Percentiles rank a stretch among this genome's conserved stretches.
Conservation (phyloP, 306 rosid species). For the Cicer pinnatifidum region DNA sequence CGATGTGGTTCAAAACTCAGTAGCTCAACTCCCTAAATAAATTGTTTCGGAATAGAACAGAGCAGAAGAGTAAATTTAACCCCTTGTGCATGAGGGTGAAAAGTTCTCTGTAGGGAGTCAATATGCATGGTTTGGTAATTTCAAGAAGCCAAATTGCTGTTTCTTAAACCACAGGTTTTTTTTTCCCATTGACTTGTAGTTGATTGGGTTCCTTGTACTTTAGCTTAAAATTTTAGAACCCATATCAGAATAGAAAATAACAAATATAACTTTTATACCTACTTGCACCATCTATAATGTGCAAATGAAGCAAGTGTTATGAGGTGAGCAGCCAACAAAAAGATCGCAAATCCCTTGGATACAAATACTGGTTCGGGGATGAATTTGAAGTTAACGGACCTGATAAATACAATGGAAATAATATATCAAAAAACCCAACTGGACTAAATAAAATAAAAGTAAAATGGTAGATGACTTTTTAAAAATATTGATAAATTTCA, state of each 20-base stretch:
- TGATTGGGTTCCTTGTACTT: slow-evolving; percentile 31
- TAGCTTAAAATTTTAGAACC: slow-evolving; percentile 9
- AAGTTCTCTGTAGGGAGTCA: not conserved
- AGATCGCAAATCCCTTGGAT: slow-evolving; percentile 79
- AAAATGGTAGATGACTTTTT: not conserved
- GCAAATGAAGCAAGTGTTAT: slow-evolving; percentile 63
- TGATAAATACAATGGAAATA: slow-evolving; percentile 49
- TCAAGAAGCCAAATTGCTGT: slow-evolving; percentile 23
- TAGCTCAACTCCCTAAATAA: not conserved
- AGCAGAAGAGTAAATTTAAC: slow-evolving; percentile 11
- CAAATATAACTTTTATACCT: slow-evolving; percentile 51
- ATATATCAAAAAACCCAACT: slow-evolving; percentile 42
- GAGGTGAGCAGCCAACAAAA: slow-evolving; percentile 78
- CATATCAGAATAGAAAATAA: slow-evolving; percentile 17
- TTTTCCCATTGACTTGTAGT: not conserved
- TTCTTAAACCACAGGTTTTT: not conserved
- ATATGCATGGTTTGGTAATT: slow-evolving; percentile 3
- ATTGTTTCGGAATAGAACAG: not conserved
- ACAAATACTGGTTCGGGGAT: slow-evolving; percentile 82
- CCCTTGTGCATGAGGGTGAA: slow-evolving; percentile 3
- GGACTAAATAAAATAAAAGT: not conserved
- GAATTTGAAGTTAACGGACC: slow-evolving; percentile 97
- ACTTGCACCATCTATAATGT: slow-evolving; percentile 95
- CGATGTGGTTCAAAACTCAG: slow-evolving; percentile 8
- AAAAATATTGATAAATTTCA: not conserved